Conservation (phyloP, 495 filamentous ascomycete species). For the Beverwykella pulmonaria region DNA sequence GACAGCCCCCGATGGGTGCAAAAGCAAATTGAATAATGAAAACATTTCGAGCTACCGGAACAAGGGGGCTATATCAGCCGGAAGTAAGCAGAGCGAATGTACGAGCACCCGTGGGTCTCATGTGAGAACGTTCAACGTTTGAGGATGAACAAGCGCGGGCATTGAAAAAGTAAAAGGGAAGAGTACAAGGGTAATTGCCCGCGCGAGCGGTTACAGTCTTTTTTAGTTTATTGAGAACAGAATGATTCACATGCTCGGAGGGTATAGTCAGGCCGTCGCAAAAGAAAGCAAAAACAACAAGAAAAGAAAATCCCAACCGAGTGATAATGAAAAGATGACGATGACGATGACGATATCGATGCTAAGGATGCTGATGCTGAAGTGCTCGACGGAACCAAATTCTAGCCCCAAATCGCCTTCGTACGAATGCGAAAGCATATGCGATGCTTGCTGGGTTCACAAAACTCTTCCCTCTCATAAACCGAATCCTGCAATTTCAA, state of each 20-base stretch:
- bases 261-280: conserved; percentile 32
- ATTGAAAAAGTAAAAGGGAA: conserved; percentile 7
- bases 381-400: conserved; percentile 51
- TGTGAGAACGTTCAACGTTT: conserved; percentile 18
- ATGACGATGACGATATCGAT: conserved; percentile 26
- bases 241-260: conserved; percentile 24
- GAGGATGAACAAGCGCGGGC: conserved; percentile 2
- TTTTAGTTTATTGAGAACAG: conserved; percentile 20
- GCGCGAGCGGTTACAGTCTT: conserved; percentile 42
- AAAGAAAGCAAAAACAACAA: conserved; percentile 27
- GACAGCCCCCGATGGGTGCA: background rate
- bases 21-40: background rate
- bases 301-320: conserved; percentile 3
- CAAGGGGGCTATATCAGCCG: conserved; percentile 12
- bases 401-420: conserved; percentile 15
- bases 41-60: background rate
- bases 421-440: conserved; percentile 4
- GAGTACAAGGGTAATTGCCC: conserved; percentile 32
- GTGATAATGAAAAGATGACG: conserved; percentile 11
- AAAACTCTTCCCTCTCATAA: conserved; percentile 6
- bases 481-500: conserved; percentile 19
- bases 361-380: conserved; percentile 24
- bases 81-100: conserved; percentile 8
- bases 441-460: conserved; percentile 1
- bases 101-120: conserved; percentile 3